Evolutionary conservation across 768 basidiomycete species (phyloP).

Genomic region (Galerina sulciceps): DNA sequence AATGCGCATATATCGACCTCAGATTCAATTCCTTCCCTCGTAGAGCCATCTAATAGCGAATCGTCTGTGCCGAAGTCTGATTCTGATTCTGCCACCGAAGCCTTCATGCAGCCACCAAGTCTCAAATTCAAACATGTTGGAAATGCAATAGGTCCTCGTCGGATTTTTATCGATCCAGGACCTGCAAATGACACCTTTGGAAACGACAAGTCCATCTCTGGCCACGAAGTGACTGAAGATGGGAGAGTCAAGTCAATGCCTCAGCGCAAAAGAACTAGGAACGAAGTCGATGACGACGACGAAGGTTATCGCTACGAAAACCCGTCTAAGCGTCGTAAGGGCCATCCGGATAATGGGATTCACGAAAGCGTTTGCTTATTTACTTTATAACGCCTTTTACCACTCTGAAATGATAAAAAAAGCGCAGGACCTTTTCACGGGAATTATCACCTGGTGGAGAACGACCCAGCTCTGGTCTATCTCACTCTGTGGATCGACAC

Average conservation of each 20-base stretch:
- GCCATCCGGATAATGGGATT: slow-evolving; percentile 1
- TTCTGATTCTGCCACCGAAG: neutral
- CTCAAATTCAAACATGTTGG: neutral
- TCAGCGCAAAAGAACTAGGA: slow-evolving; percentile 14
- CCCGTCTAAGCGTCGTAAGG: slow-evolving; percentile 22
- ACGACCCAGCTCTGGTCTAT: slow-evolving; percentile 21
- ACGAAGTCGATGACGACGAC: slow-evolving; percentile 17
- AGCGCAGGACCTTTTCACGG: neutral
- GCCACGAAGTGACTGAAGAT: slow-evolving; percentile 19
- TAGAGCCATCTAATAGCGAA: neutral
- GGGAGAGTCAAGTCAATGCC: slow-evolving; percentile 12
- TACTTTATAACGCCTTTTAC: neutral
- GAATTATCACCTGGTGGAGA: slow-evolving; percentile 4
- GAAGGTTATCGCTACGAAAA: slow-evolving; percentile 6
- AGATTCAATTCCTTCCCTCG: neutral
- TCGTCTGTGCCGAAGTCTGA: neutral
- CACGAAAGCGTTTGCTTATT: neutral
- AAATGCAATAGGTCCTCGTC: slow-evolving; percentile 9
- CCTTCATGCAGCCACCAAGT: neutral
- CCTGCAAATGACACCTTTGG: neutral
- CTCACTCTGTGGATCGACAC: slow-evolving; percentile 8
- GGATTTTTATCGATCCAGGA: slow-evolving; percentile 5
- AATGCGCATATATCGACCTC: slow-evolving; percentile 34
- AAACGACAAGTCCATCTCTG: neutral
- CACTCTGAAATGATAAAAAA: neutral